Percentiles rank a stretch among this genome's conserved stretches.
Conservation (phyloP, 2,329 filamentous ascomycete species). For the Ophiocordyceps australis region DNA sequence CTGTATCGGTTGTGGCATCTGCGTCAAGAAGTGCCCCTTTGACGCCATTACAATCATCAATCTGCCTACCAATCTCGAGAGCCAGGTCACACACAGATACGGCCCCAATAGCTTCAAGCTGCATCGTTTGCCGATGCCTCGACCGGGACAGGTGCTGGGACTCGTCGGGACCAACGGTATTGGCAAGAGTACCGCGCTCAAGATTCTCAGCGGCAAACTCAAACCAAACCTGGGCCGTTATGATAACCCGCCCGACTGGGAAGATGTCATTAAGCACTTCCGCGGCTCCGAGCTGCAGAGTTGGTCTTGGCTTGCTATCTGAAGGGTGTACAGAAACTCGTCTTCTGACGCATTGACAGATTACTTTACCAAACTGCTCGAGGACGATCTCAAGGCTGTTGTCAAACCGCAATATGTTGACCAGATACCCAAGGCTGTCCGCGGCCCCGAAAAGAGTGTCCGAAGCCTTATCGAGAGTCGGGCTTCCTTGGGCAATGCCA, state of each 20-base stretch:
- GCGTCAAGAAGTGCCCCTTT: constrained; percentile 98
- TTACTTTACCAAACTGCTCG: constrained; percentile 96
- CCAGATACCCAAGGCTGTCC: constrained; percentile 87
- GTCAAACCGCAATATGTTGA: constrained; percentile 99
- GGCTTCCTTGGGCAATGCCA: constrained; percentile 57
- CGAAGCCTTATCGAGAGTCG: constrained; percentile 60
- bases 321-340: neutral
- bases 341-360: constrained; percentile 23
- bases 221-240: constrained; percentile 94
- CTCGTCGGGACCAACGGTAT: constrained; percentile 99
- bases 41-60: constrained; percentile 99
- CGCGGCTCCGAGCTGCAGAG: constrained; percentile 94
- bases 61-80: constrained; percentile 96
- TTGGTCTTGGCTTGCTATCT: constrained; percentile 23
- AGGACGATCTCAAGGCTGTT: constrained; percentile 92
- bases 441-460: constrained; percentile 63
- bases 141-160: constrained; percentile 87
- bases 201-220: constrained; percentile 95
- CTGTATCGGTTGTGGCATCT: constrained; percentile 98
- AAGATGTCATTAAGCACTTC: constrained; percentile 97
- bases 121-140: constrained; percentile 86
- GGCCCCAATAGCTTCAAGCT: constrained; percentile 99
- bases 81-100: constrained; percentile 94
- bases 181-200: constrained; percentile 97
- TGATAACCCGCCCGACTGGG: constrained; percentile 96